Percentiles rank a stretch among this genome's conserved stretches.
These are phyloP conservation scores for Pyrus hybrid DNA, from an alignment of 331 rosid genomes.

Conservation along the genomic window DNA sequence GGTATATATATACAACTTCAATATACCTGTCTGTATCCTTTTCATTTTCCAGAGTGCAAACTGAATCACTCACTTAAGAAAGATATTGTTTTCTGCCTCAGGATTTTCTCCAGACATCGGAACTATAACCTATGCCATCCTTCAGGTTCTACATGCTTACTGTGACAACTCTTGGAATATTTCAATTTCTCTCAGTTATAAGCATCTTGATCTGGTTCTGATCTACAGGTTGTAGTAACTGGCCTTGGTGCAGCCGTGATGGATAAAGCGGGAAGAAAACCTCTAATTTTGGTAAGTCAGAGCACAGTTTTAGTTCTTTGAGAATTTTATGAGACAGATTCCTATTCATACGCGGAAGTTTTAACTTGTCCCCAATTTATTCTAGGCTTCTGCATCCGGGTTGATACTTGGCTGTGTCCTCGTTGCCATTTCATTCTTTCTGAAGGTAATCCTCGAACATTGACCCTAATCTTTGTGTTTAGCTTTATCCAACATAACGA, in stretches of 20 bases:
- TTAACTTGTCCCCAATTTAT: slow-evolving; percentile 9
- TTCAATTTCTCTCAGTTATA: neutral
- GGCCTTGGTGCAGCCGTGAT: slow-evolving; percentile 54
- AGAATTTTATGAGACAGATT: neutral
- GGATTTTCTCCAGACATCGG: slow-evolving; percentile 66
- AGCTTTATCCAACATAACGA: neutral
- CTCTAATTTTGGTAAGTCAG: slow-evolving; percentile 59
- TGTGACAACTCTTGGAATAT: neutral
- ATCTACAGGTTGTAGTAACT: slow-evolving; percentile 55
- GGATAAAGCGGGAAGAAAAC: slow-evolving; percentile 82
- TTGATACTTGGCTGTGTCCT: slow-evolving; percentile 56
- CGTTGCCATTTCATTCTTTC: slow-evolving; percentile 67
- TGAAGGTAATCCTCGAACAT: slow-evolving; percentile 45
- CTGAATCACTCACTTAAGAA: neutral
- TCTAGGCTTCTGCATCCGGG: slow-evolving; percentile 68
- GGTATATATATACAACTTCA: slow-evolving; percentile 28
- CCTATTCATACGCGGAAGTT: neutral
- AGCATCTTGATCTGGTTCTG: slow-evolving; percentile 1
- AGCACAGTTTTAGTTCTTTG: neutral
- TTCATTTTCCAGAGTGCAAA: neutral
- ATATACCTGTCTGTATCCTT: neutral
- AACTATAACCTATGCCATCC: slow-evolving; percentile 51
- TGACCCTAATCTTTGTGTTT: neutral
- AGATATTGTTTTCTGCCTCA: slow-evolving; percentile 20
- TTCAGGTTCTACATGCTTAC: slow-evolving; percentile 50